phyloP scores from a whole-genome alignment of 2,329 filamentous ascomycete species.

The Aspergillus sergii region DNA sequence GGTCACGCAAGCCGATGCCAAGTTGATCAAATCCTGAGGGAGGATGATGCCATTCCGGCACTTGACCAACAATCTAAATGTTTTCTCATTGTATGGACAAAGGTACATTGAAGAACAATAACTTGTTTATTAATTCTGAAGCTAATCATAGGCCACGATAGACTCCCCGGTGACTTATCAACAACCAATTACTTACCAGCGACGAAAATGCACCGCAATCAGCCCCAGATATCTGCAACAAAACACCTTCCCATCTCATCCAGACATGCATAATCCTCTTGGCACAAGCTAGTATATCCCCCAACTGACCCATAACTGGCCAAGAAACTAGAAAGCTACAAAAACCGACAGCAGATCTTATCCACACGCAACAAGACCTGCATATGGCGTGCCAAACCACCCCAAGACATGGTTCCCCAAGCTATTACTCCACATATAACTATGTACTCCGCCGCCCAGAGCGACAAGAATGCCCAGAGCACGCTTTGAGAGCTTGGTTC shows the following conservation, averaged over 20 bases:
- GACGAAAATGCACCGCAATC: neutral
- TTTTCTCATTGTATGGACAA: neutral
- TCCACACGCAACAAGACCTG: neutral
- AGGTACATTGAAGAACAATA: neutral
- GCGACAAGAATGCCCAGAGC: constrained; percentile 1
- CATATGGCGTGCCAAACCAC: constrained; percentile 1
- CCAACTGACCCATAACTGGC: neutral
- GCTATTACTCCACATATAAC: neutral
- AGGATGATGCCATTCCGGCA: constrained; percentile 3
- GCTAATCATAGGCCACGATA: neutral
- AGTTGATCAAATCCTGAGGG: neutral
- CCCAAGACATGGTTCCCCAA: neutral
- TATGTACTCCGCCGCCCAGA: neutral
- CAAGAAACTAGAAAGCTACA: neutral
- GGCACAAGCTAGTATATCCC: neutral
- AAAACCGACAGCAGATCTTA: neutral
- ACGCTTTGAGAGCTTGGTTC: neutral
- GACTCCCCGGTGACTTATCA: neutral
- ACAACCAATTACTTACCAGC: neutral
- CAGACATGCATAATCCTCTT: neutral
- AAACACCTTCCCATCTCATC: neutral
- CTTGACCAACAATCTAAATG: neutral
- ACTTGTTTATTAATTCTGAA: neutral
- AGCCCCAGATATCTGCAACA: neutral
- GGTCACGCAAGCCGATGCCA: neutral